Percentiles rank a stretch among this genome's conserved stretches.
phyloP scores from a whole-genome alignment of 768 basidiomycete species.

The Rhodotorula paludigena region DNA sequence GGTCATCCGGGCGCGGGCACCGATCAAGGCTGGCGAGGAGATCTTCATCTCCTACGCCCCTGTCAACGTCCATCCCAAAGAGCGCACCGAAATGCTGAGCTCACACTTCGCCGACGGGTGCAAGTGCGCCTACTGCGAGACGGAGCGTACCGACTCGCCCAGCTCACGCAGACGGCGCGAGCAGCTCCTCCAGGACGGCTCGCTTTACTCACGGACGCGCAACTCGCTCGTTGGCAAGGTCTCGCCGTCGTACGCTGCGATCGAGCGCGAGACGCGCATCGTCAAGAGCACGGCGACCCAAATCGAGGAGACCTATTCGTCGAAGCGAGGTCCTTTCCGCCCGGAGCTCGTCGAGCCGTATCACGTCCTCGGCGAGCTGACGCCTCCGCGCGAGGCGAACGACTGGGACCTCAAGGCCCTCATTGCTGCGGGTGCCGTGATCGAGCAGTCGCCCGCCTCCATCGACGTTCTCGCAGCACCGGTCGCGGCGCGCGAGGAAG shows the following conservation, averaged over 20 bases:
- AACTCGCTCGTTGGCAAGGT: too few relatives aligned
- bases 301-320: neutral
- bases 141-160: too few relatives aligned
- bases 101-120: neutral
- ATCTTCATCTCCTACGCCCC: conserved; percentile 35
- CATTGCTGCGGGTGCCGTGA: neutral
- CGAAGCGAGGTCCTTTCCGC: neutral
- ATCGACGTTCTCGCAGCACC: neutral
- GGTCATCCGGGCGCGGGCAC: conserved; percentile 42
- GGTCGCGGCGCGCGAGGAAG: neutral
- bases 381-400: neutral
- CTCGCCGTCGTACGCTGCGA: too few relatives aligned
- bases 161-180: neutral
- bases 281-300: neutral
- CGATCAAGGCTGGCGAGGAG: conserved; percentile 44
- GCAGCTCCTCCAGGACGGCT: too few relatives aligned
- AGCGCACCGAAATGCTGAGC: too few relatives aligned
- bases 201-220: too few relatives aligned
- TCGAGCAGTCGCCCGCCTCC: neutral
- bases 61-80: neutral
- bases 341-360: neutral
- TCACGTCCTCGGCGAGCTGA: neutral
- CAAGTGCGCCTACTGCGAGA: neutral
- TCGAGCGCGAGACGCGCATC: too few relatives aligned
- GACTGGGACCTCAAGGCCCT: neutral